Evolutionary conservation across 257 asterid genomes (phyloP), one percentile per base, ranked within the genome.

Genomic region (Solanum ossicruentum): DNA sequence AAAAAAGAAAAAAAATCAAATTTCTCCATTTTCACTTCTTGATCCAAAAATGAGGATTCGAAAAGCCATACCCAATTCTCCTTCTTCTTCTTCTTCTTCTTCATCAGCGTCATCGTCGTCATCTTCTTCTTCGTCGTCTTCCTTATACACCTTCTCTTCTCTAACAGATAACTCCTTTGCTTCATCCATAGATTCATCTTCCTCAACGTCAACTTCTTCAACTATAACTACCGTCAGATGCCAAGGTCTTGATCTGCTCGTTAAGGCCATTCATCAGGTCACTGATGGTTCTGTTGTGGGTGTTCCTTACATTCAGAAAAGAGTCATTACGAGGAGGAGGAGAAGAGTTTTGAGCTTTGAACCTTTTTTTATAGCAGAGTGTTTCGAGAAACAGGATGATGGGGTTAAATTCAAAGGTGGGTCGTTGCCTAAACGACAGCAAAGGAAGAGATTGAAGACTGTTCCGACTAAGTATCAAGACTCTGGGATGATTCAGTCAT

Each of bases 201-300:
- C 85, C 26, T 82, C 88, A 52, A 16, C 84, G 16, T 78, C 86
- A 71, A 58, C 72, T 60, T 84, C 82, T 58, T 81, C 73, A 6
- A 72, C 85, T 39, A 55, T 72, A 87, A 7, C 82, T 92, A n/a
- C 88, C 92, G 12, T 88, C 89, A 94, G 97, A 1, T 95, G 98
- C 84, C 95, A 69, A 58, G 98, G 98, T 45, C 98, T 95, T 84
- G 95, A 95, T 93, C 95, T 95, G 84, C 96, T 95, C 55, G 98
- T 95, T 39, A 95, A 93, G 85, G 98, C 98, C 83, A 93, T 95
- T 84, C 90, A 93, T 89, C 93, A 91, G 83, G 97, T 95, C 12
- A 88, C 92, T 7, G 93, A 88, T 11, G 98, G 98, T 4, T 95
- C 98, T 9, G 88, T 90, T 54, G 89, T 95, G 82, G 98, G 97